Evolutionary conservation across 2,329 filamentous ascomycete species (phyloP), one percentile per base, ranked within the genome.

Genomic region (Colletotrichum sp.): DNA sequence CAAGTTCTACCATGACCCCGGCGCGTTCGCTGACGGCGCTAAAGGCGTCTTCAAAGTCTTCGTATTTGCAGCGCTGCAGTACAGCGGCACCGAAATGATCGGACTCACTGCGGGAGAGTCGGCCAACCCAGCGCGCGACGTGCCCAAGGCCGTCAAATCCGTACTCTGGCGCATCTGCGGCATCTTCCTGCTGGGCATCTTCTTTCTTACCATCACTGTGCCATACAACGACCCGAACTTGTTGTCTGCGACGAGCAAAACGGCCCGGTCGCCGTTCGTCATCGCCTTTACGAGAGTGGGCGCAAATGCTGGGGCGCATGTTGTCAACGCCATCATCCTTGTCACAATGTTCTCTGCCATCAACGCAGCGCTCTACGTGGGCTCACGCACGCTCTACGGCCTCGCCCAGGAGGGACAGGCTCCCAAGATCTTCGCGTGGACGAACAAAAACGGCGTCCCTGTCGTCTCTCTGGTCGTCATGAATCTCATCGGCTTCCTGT

Each of bases 311-410:
- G 89, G 88, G 2, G 88, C 88, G 3, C 85, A 91, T 76, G 84
- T 91, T 2, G 89, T 91, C 83, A 91, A 91, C 75, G 88, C 86
- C 10, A 84, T 90, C 70, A 89, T 89, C 75, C 84, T 92, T 59
- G 84, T 89, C n/a, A 88, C 89, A 34, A 87, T 90, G 24, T 84
- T 89, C 60, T 87, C 84, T 0, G 87, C 88, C 4, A 85, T 86
- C 18, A 91, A 91, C 78, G 87, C 86, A 48, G 88, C 87, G 1
- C 86, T 92, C 52, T 91, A 91, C 78, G 89, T 91, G 61, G 88
- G 87, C 8, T 89, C 88, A 1, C 86, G 90, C n/a, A 90, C 89
- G 0, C 82, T 92, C 2, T 83, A 90, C 3, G 90, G 88, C 79
- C 88, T 92, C 84, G 88, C 89, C 2, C 85, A 88, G 16, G 85